Percentiles rank a stretch among this genome's conserved stretches.
These are phyloP conservation scores for Trypanosoma melophagium DNA, from an alignment of 208 protist genomes.

Conservation along the genomic window DNA sequence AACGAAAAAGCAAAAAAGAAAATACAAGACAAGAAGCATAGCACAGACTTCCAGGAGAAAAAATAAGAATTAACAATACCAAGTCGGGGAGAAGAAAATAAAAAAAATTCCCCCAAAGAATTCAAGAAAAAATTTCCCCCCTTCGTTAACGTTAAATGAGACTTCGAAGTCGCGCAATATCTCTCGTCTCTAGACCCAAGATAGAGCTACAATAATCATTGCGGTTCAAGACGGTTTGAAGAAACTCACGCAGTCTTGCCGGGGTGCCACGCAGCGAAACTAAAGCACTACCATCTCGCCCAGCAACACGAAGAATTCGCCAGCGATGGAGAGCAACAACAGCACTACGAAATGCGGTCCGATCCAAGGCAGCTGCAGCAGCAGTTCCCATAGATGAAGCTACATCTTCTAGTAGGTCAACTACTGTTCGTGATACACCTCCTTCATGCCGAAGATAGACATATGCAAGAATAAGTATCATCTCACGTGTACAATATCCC, in stretches of 20 bases:
- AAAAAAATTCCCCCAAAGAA: slow-evolving; percentile 6
- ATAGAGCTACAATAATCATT: slow-evolving; percentile 47
- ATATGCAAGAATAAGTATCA: slow-evolving; percentile 59
- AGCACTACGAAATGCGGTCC: slow-evolving; percentile 47
- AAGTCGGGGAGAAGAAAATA: slow-evolving; percentile 9
- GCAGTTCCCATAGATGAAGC: slow-evolving; percentile 66
- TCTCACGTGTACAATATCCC: slow-evolving; percentile 59
- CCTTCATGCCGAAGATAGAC: slow-evolving; percentile 52
- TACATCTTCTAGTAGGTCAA: slow-evolving; percentile 74
- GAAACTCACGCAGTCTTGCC: slow-evolving; percentile 53
- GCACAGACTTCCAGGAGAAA: background rate
- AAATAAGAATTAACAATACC: slow-evolving; percentile 1
- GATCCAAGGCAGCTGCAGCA: slow-evolving; percentile 63
- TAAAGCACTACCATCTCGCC: slow-evolving; percentile 25
- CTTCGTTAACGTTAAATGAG: slow-evolving; percentile 31
- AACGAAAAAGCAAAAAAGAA: slow-evolving; percentile 8
- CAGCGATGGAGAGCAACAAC: slow-evolving; percentile 57
- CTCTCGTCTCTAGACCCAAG: slow-evolving; percentile 59
- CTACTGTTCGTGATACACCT: slow-evolving; percentile 49
- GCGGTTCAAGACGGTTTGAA: slow-evolving; percentile 36
- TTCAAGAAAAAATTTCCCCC: background rate
- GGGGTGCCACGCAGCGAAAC: slow-evolving; percentile 49
- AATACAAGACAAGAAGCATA: background rate
- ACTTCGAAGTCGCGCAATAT: slow-evolving; percentile 65
- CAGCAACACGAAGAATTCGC: slow-evolving; percentile 39